Evolutionary conservation across 805 yeast genomes (phyloP), one percentile per base, ranked within the genome.

Genomic region (Kodamaea kakaduensis): DNA sequence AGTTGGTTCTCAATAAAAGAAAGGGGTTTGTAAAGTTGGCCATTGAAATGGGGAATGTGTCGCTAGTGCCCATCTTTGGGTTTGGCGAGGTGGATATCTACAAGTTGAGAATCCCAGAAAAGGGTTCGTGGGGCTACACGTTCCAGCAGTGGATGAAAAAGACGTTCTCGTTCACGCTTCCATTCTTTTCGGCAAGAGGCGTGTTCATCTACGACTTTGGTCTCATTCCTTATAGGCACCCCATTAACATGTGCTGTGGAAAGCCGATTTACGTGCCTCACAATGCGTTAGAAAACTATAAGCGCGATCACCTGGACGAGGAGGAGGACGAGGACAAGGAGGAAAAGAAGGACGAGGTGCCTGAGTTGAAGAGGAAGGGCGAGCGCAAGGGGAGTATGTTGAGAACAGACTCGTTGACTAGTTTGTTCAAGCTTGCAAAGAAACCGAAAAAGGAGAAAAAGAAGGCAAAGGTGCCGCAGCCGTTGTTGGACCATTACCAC

Each of bases 201-300:
- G 69, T 93, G 1, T 89, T 90, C 61, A 86, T 90, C 50, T 85
- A 89, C 50, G 96, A 88, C 54, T 85, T 84, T 61, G 98, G 98
- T 0, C 61, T 93, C 19, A 59, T 93, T 38, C 97, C 98, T 1
- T 89, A 77, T 55, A 70, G 97, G 45, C 74, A 81, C 35, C 85
- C 85, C 2, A 80, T 93, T 37, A 71, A 84, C 43, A 69, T 93
- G 9, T 94, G 85, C 39, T 64, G 78, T 21, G 95, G 94, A 0
- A 62, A 59, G 15, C 89, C 94, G 4, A 77, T 81, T 16, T 62
- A 67, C 32, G 68, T 81, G 4, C 83, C 85, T 4, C 45, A 51
- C 6, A 58, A 59, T 10, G 46, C 54, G n/a, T 38, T 65, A 19
- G 52, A 47, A 35, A 63, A 59, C 4, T 62, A 61, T 41, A 45